Base-by-base conservation (phyloP, 768 basidiomycete genomes). In the Leccinum sublutescens region DNA sequence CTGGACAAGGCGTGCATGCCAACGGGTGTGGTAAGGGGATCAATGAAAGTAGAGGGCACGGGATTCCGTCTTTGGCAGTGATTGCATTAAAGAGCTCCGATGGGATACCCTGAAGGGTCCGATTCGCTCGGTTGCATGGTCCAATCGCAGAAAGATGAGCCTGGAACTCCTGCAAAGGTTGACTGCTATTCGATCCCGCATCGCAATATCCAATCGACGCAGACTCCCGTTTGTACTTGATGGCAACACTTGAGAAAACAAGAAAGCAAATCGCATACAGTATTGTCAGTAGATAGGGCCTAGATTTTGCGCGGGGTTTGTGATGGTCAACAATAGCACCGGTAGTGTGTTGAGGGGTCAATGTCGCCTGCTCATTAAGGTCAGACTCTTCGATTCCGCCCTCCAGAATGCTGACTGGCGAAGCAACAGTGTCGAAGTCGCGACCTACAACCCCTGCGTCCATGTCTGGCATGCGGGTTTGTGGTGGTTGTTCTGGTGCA, bases 121-220 rank as follows among this genome's bases (percentile, higher is more conserved):
- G 74, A 66, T 87, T 83, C 58, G 84, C 79, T 62, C 73, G 75
- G 63, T 85, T 80, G 71, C 89, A 91, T 49, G 76, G 74, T 51
- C 82, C 79, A 14, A 82, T 74, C 36, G 81, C 80, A n/a, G 74
- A 67, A 55, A 81, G 73, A 47, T 74, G 74, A 5, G 74, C 75
- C 48, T 80, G 78, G 19, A 85, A 64, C 14, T 71, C 74, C 58
- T 83, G 82, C 52, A 92, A 73, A 3, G 76, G 75, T 23, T 64
- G 71, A 70, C 88, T 94, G 29, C 85, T 87, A 63, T 78, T 75
- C 57, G 71, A 82, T 19, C 83, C 87, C 36, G 81, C 73, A 62
- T 90, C 85, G 68, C 92, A 94, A 72, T 84, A 94, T 5, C 93
- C 92, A 64, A 94, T 85, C 11, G 78, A 71, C 2, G 85, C 76